phyloP scores from a whole-genome alignment of 345 rosid species.

The Firmiana major region DNA sequence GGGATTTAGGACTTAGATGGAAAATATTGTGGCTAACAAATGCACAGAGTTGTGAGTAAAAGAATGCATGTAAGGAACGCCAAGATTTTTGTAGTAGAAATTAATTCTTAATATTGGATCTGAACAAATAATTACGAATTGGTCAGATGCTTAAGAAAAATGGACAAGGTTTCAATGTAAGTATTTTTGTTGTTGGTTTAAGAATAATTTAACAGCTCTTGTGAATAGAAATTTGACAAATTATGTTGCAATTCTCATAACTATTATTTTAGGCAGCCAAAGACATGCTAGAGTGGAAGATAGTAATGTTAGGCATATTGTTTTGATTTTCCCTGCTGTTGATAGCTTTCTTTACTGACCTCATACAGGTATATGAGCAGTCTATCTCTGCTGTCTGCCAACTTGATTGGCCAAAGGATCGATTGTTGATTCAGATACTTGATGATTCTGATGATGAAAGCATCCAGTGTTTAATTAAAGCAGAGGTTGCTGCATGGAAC shows the following conservation, averaged over 20 bases:
- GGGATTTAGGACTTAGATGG: no score
- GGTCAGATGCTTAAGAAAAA: background rate
- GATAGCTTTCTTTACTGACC: conserved; percentile 2
- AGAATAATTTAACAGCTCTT: background rate
- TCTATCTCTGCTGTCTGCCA: conserved; percentile 84
- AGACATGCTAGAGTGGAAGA: background rate
- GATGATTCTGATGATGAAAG: conserved; percentile 74
- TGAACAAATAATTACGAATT: background rate
- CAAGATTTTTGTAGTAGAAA: no score
- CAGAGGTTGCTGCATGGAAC: conserved; percentile 62
- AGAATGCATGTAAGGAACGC: background rate
- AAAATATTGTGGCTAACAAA: background rate
- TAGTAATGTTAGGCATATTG: background rate
- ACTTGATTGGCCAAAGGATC: conserved; percentile 80
- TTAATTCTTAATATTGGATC: background rate
- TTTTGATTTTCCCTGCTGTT: conserved; percentile 13
- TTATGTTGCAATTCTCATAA: conserved; percentile 3
- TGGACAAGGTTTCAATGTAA: background rate
- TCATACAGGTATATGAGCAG: conserved; percentile 67
- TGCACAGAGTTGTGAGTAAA: background rate
- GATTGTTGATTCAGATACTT: conserved; percentile 66
- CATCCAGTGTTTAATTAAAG: conserved; percentile 60
- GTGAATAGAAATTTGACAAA: background rate
- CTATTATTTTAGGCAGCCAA: conserved; percentile 9
- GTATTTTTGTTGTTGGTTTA: background rate